Base-by-base conservation (phyloP, 495 filamentous ascomycete genomes). In the Daldinia loculata region DNA sequence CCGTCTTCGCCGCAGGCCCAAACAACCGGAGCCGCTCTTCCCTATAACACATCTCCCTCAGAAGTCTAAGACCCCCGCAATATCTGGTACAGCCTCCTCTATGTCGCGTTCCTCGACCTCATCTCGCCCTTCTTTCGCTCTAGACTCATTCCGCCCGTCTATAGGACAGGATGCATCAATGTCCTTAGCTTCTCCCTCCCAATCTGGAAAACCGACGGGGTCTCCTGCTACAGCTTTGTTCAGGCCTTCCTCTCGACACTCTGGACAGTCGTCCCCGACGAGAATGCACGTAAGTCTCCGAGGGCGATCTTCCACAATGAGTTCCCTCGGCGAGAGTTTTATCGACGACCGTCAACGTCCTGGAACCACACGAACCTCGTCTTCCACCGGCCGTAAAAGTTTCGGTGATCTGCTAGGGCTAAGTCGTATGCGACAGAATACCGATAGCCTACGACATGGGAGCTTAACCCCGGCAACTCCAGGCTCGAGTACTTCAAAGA, bases 261-360 rank as follows among this genome's bases (percentile, higher is more conserved):
- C 94, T 4, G 84, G 85, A 8, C 87, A 85, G 36, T 95, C 93
- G 1, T 92, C 91, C n/a, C 91, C 92, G 22, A 85, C 81, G 3
- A 84, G 89, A 52, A 71, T 81, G 30, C 82, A 83, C 56, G 75
- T 89, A 0, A 83, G 84, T 32, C 81, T 83, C 39, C 86, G 93
- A 63, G 90, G 90, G 56, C 85, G 95, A 59, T 97, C 95, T n/a
- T 95, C 93, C 7, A 98, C 95, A 2, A 85, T 97, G 82, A 93
- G 90, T 70, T 98, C 95, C 67, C 78, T 88, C 74, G 71, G 90
- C 81, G 84, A 74, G 89, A 89, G 74, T 75, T 78, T 88, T 81
- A 63, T 84, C 80, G 74, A 89, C 81, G 63, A 85, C 82, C 92
- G 70, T 82, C 87, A 77, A 58, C 84, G 63, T 67, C 88, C 86